Evolutionary conservation across 2,329 filamentous ascomycete genomes (phyloP), one percentile per base, ranked within the genome.

Genomic region (Ophiobolus disseminans): DNA sequence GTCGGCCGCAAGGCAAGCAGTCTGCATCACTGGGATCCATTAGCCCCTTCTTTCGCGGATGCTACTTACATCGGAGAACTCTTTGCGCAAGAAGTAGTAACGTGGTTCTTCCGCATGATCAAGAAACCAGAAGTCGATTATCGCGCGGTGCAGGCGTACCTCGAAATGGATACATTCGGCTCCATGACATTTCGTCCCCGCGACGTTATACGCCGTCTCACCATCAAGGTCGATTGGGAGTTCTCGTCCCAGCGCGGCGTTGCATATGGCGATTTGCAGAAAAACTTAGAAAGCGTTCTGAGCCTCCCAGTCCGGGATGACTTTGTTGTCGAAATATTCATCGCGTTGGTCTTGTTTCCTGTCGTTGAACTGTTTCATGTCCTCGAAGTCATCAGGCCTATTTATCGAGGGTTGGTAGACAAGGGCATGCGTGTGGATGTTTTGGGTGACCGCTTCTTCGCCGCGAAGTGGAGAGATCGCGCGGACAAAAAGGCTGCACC

Each of bases 391-490:
- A 48, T 51, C 37, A 45, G 25, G 32, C 48, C 51, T 0, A 14
- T 45, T 4, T 51, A 32, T 16, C 13, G 17, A 7, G 34, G 3
- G 3, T 14, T 55, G 17, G 32, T 43, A 11, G 28, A 35, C 5
- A 36, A 40, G n/a, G 37, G 46, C 8, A 28, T 47, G 19, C 22
- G 39, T 4, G 38, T 48, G 16, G 51, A 40, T 4, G 28, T 48
- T 3, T 16, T 55, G 9, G 51, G 51, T 34, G 45, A 48, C 22
- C 40, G 45, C 16, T 51, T 51, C 32, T 55, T 55, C 32, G 46
- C 41, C 17, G 35, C 41, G 21, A 21, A 8, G 3, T 45, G 42
- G 42, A 26, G 40, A 17, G 21, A 43, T 4, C 6, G 5, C 11
- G 14, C 11, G 5, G 22, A 25, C 21, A 26, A n/a, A 4, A 22